Conservation (phyloP, 805 yeast genomes). For the Lachancea mirantina region DNA sequence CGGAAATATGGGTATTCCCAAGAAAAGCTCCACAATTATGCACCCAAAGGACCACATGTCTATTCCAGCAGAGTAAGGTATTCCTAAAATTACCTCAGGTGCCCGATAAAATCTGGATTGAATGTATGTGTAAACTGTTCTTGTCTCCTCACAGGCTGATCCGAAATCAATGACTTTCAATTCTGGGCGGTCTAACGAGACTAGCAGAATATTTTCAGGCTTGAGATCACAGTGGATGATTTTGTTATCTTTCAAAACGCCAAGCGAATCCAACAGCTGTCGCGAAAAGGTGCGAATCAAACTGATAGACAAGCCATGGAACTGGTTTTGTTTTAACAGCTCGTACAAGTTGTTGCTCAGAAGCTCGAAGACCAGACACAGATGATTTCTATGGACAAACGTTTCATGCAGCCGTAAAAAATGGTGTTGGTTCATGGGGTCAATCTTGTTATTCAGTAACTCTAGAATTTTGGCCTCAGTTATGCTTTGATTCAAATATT, state of each 20-base stretch:
- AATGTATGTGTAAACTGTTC: slow-evolving; percentile 82
- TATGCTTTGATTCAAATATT: slow-evolving; percentile 82
- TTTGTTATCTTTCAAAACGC: slow-evolving; percentile 72
- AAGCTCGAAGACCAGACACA: slow-evolving; percentile 88
- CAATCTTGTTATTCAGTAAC: slow-evolving; percentile 62
- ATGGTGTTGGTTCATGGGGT: slow-evolving; percentile 64
- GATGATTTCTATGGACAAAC: slow-evolving; percentile 85
- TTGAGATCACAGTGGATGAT: slow-evolving; percentile 94
- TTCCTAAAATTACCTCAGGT: slow-evolving; percentile 88
- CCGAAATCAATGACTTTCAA: slow-evolving; percentile 95
- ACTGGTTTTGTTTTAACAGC: slow-evolving; percentile 84
- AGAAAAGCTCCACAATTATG: slow-evolving; percentile 79
- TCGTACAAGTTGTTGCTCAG: slow-evolving; percentile 85
- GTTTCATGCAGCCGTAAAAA: slow-evolving; percentile 77
- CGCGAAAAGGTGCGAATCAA: slow-evolving; percentile 69
- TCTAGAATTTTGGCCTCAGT: slow-evolving; percentile 86
- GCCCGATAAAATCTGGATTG: slow-evolving; percentile 91
- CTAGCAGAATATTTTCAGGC: slow-evolving; percentile 86
- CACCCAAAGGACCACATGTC: slow-evolving; percentile 98
- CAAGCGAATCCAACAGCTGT: slow-evolving; percentile 75
- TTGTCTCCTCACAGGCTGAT: slow-evolving; percentile 86
- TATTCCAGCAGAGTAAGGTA: slow-evolving; percentile 86
- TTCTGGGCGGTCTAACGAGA: slow-evolving; percentile 64
- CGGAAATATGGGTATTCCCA: slow-evolving; percentile 91
- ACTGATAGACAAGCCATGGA: slow-evolving; percentile 78